These are phyloP conservation scores for Carallia brachiata DNA, from an alignment of 345 rosid genomes.

Conservation along the genomic window DNA sequence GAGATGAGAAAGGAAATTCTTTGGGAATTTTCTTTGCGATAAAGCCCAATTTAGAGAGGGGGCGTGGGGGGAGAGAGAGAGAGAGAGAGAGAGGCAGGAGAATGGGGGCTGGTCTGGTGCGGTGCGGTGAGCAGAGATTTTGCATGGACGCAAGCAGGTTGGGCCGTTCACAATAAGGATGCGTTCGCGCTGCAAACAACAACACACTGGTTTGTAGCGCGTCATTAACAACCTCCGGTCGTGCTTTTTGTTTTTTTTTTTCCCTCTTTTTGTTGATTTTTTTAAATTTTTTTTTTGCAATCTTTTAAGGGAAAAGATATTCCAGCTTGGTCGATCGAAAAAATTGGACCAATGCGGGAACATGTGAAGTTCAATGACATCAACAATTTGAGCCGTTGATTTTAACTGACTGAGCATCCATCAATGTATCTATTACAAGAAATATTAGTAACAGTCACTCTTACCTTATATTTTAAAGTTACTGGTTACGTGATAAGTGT, in stretches of 20 bases:
- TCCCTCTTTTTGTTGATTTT: no score
- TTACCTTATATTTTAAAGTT: no score
- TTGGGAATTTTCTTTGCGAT: neutral
- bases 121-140: constrained; percentile 24
- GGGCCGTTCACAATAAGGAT: constrained; percentile 22
- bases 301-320: no score
- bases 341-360: no score
- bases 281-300: neutral
- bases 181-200: neutral
- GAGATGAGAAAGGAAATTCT: neutral
- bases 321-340: no score
- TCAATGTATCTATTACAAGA: no score
- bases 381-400: no score
- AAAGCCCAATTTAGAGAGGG: neutral
- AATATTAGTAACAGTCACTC: no score
- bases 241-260: no score
- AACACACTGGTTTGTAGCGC: constrained; percentile 20
- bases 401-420: no score
- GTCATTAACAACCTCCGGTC: neutral
- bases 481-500: no score
- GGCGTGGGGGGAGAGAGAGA: neutral
- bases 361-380: no score
- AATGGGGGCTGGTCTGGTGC: neutral
- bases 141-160: constrained; percentile 44
- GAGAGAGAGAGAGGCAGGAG: neutral